Base-by-base conservation (phyloP, 2,329 filamentous ascomycete species). In the Hymenoscyphus scutula region DNA sequence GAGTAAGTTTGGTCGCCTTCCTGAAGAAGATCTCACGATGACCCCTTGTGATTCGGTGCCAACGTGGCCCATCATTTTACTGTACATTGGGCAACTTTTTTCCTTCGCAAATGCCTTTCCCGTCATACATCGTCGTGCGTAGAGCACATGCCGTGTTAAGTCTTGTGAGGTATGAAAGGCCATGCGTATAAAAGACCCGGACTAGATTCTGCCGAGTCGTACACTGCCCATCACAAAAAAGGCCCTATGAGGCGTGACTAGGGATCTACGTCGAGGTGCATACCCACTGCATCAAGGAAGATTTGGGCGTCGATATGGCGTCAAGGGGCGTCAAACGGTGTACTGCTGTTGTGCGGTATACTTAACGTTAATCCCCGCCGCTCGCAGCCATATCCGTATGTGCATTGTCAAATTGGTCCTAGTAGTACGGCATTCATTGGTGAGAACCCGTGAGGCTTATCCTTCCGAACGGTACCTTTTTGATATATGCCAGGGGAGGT, bases 151-250 rank as follows among this genome's bases (percentile, higher is more conserved):
- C n/a, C 30, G 55, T 57, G 34, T 10, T 23, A 57, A 27, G 55
- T 57, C 55, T 25, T 37, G 30, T 57, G 55, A 57, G 23, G 55
- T 57, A 25, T 38, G 30, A 41, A 27, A 13, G 5, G 30, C 37
- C 38, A 45, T 51, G 37, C 56, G 19, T 58, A 48, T 58, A 38
- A 23, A 27, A 58, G 29, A n/a, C 32, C 19, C 38, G 56, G 56
- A 58, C 19, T n/a, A 58, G 38, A 51, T 58, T 5, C 27, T 48
- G 29, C 37, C 56, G 56, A 58, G 55, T 57, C 54, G 32, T 41
- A 57, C 41, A 25, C 19, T 23, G 41, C 23, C 23, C 41, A 48
- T 23, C 41, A 25, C 41, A 48, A 48, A 41, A 48, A 48, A 19
- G 41, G n/a, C 41, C 41, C 41, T 6, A 48, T 48, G 41, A 48